Evolutionary conservation across 139 green algal genomes (phyloP).

Genomic region (Chlamydomonas urium): DNA sequence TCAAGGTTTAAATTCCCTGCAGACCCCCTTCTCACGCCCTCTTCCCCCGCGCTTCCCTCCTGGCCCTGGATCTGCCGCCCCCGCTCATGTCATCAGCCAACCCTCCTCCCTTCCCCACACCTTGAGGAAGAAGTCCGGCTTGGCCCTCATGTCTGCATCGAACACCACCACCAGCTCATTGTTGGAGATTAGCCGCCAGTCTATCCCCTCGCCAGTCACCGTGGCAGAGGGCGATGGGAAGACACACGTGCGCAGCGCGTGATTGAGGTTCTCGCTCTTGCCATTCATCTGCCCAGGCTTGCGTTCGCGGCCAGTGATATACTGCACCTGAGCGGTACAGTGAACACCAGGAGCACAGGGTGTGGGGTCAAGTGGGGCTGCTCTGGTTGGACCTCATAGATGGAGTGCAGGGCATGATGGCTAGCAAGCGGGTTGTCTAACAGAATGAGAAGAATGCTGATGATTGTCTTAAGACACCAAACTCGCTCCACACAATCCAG

Average conservation of each 20-base stretch:
- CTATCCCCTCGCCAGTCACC: background rate
- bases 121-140: constrained; percentile 76
- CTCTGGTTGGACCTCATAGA: no score
- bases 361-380: background rate
- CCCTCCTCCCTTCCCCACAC: constrained; percentile 7
- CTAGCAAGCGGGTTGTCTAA: no score
- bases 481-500: no score
- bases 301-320: constrained; percentile 66
- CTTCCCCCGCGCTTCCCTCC: no score
- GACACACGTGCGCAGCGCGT: constrained; percentile 26
- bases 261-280: constrained; percentile 81
- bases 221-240: background rate
- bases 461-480: no score
- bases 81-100: no score
- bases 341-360: constrained; percentile 3
- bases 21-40: no score
- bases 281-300: constrained; percentile 63
- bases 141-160: constrained; percentile 69
- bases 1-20: no score
- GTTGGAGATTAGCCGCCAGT: constrained; percentile 40
- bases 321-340: constrained; percentile 33
- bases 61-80: no score
- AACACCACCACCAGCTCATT: constrained; percentile 72
- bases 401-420: no score
- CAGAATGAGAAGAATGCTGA: no score